A percentile compares a stretch with the other conserved stretches of the same genome.
Conservation (phyloP, 2,329 filamentous ascomycete genomes). For the Juglanconis sp. region DNA sequence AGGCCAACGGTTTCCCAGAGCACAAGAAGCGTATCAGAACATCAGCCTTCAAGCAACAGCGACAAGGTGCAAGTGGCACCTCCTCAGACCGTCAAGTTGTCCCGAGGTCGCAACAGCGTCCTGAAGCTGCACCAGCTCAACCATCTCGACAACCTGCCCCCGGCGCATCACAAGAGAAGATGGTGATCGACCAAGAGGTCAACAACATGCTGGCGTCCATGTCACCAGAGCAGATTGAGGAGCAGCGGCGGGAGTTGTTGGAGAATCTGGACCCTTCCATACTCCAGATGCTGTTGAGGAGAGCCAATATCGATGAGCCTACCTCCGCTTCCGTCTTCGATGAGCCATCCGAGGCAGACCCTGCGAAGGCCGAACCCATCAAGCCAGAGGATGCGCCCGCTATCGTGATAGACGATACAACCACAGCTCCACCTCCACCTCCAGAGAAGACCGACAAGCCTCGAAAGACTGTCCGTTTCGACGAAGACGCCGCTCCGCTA, state of each 20-base stretch:
- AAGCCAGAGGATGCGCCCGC: conserved; percentile 24
- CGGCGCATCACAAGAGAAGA: conserved; percentile 57
- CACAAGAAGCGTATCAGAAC: conserved; percentile 72
- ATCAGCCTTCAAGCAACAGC: conserved; percentile 78
- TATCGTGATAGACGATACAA: conserved; percentile 33
- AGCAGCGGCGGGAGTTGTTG: conserved; percentile 78
- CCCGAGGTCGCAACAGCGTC: conserved; percentile 20
- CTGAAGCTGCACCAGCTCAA: conserved; percentile 18
- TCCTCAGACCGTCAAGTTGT: neutral
- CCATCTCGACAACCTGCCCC: conserved; percentile 11
- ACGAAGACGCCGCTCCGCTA: conserved; percentile 41
- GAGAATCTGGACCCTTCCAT: conserved; percentile 71
- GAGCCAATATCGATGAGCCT: conserved; percentile 70
- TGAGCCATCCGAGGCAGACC: conserved; percentile 3
- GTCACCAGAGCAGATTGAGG: conserved; percentile 76
- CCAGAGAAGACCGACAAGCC: conserved; percentile 17
- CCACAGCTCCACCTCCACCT: conserved; percentile 20
- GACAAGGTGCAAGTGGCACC: conserved; percentile 30
- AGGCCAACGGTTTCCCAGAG: conserved; percentile 76
- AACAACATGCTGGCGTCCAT: conserved; percentile 69
- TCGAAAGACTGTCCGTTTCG: conserved; percentile 33
- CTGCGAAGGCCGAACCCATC: conserved; percentile 6
- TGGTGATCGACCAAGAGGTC: conserved; percentile 81
- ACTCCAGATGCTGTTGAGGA: conserved; percentile 71
- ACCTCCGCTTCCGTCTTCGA: conserved; percentile 44